Percentiles rank a stretch among this genome's conserved stretches.
phyloP scores from a whole-genome alignment of 2,329 filamentous ascomycete species.

The Fusarium albosuccineum region DNA sequence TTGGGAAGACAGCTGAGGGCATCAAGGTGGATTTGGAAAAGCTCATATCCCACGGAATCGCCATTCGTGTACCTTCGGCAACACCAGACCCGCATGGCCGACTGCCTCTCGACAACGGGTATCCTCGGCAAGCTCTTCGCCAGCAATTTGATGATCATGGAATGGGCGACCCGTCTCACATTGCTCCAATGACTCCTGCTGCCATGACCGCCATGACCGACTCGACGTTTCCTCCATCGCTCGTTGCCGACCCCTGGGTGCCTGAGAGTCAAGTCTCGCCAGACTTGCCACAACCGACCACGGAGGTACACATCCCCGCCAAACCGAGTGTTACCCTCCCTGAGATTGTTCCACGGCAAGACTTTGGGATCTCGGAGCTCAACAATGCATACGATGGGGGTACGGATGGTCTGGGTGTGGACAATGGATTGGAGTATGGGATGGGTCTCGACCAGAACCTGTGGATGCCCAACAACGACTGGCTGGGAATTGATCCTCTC shows the following conservation, averaged over 20 bases:
- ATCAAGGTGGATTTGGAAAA: constrained; percentile 64
- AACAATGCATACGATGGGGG: constrained; percentile 65
- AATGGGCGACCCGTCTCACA: constrained; percentile 40
- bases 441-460: constrained; percentile 58
- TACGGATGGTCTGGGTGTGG: constrained; percentile 61
- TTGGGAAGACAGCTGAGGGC: constrained; percentile 63
- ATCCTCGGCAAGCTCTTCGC: constrained; percentile 40
- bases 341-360: constrained; percentile 37
- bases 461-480: constrained; percentile 52
- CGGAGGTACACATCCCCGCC: constrained; percentile 30
- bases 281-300: constrained; percentile 37
- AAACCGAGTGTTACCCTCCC: constrained; percentile 35
- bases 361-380: constrained; percentile 57
- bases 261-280: constrained; percentile 47
- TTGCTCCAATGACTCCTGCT: constrained; percentile 30
- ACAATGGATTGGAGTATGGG: constrained; percentile 57
- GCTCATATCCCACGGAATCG: constrained; percentile 61
- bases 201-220: constrained; percentile 44
- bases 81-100: constrained; percentile 36
- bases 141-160: constrained; percentile 46
- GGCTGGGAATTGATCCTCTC: constrained; percentile 51
- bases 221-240: constrained; percentile 49
- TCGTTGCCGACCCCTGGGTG: constrained; percentile 48
- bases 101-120: constrained; percentile 39
- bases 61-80: constrained; percentile 38